Evolutionary conservation across 2,329 filamentous ascomycete species (phyloP).

Genomic region (Fusarium graminum): DNA sequence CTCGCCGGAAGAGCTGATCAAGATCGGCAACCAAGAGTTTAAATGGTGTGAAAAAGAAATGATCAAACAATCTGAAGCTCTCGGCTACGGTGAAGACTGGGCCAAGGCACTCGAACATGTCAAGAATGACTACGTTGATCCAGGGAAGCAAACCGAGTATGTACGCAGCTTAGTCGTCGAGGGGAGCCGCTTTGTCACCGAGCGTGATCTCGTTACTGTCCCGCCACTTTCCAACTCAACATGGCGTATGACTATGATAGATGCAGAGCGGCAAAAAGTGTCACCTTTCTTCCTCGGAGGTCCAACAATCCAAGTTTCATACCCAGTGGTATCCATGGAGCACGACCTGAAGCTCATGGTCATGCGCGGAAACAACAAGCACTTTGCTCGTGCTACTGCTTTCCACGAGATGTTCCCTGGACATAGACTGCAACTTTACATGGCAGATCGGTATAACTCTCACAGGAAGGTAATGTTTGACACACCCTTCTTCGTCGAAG

Average conservation of each 20-base stretch:
- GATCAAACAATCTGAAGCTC: conserved; percentile 31
- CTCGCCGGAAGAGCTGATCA: conserved; percentile 27
- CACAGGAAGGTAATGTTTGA: conserved; percentile 36
- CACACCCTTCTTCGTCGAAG: conserved; percentile 35
- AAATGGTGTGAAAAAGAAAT: conserved; percentile 38
- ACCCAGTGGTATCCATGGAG: conserved; percentile 30
- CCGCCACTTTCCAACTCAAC: conserved; percentile 32
- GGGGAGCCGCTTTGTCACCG: conserved; percentile 34
- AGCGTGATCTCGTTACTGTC: conserved; percentile 30
- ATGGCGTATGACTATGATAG: conserved; percentile 39
- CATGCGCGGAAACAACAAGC: conserved; percentile 35
- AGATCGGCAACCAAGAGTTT: conserved; percentile 37
- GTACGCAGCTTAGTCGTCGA: conserved; percentile 34
- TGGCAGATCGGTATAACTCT: conserved; percentile 34
- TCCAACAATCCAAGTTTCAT: conserved; percentile 29
- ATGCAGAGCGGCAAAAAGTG: conserved; percentile 30
- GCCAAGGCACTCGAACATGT: conserved; percentile 33
- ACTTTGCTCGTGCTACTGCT: conserved; percentile 27
- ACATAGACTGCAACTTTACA: conserved; percentile 31
- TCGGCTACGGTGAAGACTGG: conserved; percentile 35
- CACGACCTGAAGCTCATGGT: conserved; percentile 39
- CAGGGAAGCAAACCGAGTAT: conserved; percentile 29
- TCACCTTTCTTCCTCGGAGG: conserved; percentile 34
- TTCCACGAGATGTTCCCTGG: conserved; percentile 41
- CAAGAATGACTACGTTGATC: conserved; percentile 38